Conservation (phyloP, 2,329 filamentous ascomycete genomes). For the Penicillium sclerotigenum region DNA sequence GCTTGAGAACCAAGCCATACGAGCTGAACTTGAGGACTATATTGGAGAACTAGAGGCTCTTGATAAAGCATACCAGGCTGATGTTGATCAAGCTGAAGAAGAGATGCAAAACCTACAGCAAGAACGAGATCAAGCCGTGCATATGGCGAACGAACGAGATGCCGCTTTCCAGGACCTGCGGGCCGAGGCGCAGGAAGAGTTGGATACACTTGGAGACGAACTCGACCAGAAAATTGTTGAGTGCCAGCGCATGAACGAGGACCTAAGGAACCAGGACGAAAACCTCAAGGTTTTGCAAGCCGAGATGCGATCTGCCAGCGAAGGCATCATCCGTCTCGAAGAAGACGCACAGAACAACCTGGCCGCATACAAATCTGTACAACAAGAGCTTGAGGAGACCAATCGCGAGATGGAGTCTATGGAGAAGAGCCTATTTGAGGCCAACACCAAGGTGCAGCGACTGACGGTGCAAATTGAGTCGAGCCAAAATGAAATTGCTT, state of each 20-base stretch:
- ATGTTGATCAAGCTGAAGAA: constrained; percentile 73
- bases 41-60: constrained; percentile 75
- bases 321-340: constrained; percentile 80
- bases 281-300: constrained; percentile 88
- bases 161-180: constrained; percentile 50
- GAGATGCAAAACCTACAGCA: constrained; percentile 75
- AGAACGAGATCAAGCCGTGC: constrained; percentile 81
- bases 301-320: constrained; percentile 89
- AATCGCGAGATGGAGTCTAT: constrained; percentile 84
- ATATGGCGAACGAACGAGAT: constrained; percentile 66
- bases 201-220: constrained; percentile 60
- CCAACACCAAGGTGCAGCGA: constrained; percentile 82
- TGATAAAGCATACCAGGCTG: constrained; percentile 70
- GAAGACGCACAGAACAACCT: constrained; percentile 81
- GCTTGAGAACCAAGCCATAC: constrained; percentile 83
- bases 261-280: constrained; percentile 73
- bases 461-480: constrained; percentile 90
- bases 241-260: constrained; percentile 65
- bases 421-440: constrained; percentile 77
- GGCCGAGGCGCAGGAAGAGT: constrained; percentile 57
- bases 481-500: constrained; percentile 86
- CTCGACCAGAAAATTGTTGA: constrained; percentile 70
- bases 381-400: constrained; percentile 76
- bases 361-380: constrained; percentile 74
- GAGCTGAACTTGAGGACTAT: constrained; percentile 75